phyloP scores from a whole-genome alignment of 306 rosid genomes.

The Pterocarpus santalinus region DNA sequence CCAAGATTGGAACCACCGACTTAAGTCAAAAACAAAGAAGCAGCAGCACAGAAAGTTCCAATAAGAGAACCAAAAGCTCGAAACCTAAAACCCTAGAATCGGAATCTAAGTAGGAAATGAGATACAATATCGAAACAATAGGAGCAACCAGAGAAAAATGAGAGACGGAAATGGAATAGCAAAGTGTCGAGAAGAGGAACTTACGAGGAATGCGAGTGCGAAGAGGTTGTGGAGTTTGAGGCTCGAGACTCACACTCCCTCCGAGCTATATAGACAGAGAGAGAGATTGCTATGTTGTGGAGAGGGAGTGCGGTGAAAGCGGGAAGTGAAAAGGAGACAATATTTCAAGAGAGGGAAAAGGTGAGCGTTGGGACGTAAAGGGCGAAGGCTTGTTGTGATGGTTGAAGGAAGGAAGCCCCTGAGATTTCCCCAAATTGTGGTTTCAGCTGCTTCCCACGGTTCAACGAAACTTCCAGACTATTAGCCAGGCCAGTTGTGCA shows the following conservation, averaged over 20 bases:
- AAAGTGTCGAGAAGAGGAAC: background rate
- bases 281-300: background rate
- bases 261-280: background rate
- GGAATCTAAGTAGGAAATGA: background rate
- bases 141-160: background rate
- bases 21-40: too few relatives aligned
- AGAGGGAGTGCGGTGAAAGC: background rate
- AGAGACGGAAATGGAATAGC: background rate
- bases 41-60: background rate
- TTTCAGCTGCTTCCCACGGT: background rate
- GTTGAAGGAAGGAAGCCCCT: background rate
- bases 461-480: background rate
- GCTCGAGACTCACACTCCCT: background rate
- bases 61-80: background rate
- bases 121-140: background rate
- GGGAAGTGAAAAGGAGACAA: conserved; percentile 23
- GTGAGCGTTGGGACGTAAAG: background rate
- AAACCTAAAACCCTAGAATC: conserved; percentile 28
- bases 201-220: conserved; percentile 37
- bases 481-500: background rate
- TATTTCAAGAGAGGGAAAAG: background rate
- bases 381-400: background rate
- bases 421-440: conserved; percentile 12
- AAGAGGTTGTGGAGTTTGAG: background rate
- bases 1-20: background rate